A percentile compares a stretch with the other conserved stretches of the same genome.
Evolutionary conservation across 2,329 filamentous ascomycete species (phyloP).

Genomic region (Microsporum audouinii): DNA sequence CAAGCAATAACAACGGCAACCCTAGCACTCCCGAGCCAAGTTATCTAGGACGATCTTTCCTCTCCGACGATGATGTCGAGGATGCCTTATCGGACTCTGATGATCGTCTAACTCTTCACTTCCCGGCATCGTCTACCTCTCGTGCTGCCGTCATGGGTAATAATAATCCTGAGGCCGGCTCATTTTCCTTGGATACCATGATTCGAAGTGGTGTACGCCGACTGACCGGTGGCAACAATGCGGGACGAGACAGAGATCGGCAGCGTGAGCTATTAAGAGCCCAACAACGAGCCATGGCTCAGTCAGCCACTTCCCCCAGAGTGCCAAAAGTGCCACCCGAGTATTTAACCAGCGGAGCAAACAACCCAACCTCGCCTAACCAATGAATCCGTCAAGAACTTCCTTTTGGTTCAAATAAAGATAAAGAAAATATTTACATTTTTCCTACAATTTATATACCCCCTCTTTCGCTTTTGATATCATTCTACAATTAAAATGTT

Average conservation of each 20-base stretch:
- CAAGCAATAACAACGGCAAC: conserved; percentile 19
- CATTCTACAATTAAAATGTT: not conserved
- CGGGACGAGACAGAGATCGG: conserved; percentile 33
- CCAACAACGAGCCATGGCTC: conserved; percentile 33
- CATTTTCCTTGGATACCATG: conserved; percentile 36
- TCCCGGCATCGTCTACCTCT: conserved; percentile 17
- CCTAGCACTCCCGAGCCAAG: conserved; percentile 32
- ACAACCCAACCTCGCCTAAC: not conserved
- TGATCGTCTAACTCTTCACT: conserved; percentile 43
- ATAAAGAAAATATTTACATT: not conserved
- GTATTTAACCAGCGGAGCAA: conserved; percentile 28
- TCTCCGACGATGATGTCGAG: conserved; percentile 67
- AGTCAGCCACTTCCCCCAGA: conserved; percentile 26
- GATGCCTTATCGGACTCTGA: conserved; percentile 73
- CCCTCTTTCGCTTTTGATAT: not conserved
- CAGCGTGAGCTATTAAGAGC: conserved; percentile 34
- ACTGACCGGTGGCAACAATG: conserved; percentile 34
- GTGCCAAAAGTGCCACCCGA: conserved; percentile 40
- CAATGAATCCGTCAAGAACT: not conserved
- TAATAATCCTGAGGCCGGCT: conserved; percentile 26
- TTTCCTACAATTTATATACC: not conserved
- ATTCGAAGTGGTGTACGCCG: conserved; percentile 38
- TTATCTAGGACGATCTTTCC: conserved; percentile 47
- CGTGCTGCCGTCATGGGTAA: conserved; percentile 7
- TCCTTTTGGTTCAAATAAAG: not conserved